Percentiles rank a stretch among this genome's conserved stretches.
Evolutionary conservation across 495 filamentous ascomycete genomes (phyloP).

Genomic region (Tetracladium marchalianum): DNA sequence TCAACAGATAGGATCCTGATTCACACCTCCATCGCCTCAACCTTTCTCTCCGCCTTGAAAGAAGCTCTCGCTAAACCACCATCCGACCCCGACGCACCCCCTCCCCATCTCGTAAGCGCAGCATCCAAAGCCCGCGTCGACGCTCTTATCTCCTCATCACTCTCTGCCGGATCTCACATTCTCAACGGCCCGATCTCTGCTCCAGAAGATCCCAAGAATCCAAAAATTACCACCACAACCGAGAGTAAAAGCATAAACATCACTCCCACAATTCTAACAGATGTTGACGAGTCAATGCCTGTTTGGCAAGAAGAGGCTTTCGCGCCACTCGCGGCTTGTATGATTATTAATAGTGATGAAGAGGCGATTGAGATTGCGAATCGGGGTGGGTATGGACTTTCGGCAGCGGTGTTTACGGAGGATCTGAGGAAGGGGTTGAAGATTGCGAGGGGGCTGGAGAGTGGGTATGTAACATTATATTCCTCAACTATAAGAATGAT

Average conservation of each 20-base stretch:
- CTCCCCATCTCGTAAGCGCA: conserved; percentile 49
- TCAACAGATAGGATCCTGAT: conserved; percentile 80
- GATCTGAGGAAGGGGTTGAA: conserved; percentile 64
- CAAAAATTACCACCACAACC: not conserved
- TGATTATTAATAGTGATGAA: conserved; percentile 45
- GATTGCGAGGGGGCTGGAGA: conserved; percentile 62
- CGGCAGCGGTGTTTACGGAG: conserved; percentile 75
- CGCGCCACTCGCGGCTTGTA: conserved; percentile 57
- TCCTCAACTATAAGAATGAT: conserved; percentile 74
- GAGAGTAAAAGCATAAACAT: conserved; percentile 42
- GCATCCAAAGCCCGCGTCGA: conserved; percentile 55
- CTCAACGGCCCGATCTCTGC: conserved; percentile 48
- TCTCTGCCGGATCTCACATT: conserved; percentile 55
- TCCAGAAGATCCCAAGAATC: conserved; percentile 16
- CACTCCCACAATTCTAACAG: conserved; percentile 58
- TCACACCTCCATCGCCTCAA: conserved; percentile 51
- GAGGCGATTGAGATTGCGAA: conserved; percentile 72
- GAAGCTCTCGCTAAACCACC: conserved; percentile 10
- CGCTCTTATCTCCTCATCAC: conserved; percentile 52
- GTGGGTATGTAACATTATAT: conserved; percentile 30
- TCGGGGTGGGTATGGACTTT: conserved; percentile 68
- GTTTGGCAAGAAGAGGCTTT: conserved; percentile 75
- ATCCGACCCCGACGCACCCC: conserved; percentile 22
- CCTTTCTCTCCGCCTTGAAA: conserved; percentile 55
- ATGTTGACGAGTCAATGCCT: conserved; percentile 67